Percentiles rank a stretch among this genome's conserved stretches.
phyloP scores from a whole-genome alignment of 345 rosid genomes.

The Gossypium bickii region DNA sequence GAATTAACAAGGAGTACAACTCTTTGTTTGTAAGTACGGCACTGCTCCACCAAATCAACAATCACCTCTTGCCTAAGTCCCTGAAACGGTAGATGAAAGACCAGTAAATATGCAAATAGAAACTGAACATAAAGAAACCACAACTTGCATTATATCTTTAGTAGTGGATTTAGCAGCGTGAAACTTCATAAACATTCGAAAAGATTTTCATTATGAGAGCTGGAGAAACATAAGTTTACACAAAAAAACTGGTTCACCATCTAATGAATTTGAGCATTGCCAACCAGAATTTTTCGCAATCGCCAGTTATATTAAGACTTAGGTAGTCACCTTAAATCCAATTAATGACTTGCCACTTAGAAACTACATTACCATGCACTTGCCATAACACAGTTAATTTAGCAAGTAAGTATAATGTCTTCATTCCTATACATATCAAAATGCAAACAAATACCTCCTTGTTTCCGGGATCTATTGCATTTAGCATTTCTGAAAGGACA shows the following conservation, averaged over 20 bases:
- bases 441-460: slow-evolving; percentile 57
- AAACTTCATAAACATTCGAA: neutral
- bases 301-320: neutral
- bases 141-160: neutral
- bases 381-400: neutral
- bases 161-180: slow-evolving; percentile 4
- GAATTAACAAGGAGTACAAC: slow-evolving; percentile 98
- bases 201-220: neutral
- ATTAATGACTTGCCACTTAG: neutral
- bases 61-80: slow-evolving; percentile 95
- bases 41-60: slow-evolving; percentile 94
- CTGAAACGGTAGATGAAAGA: slow-evolving; percentile 37
- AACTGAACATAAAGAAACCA: slow-evolving; percentile 3
- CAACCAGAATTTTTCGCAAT: neutral
- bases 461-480: slow-evolving; percentile 82
- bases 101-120: slow-evolving; percentile 4
- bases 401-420: slow-evolving; percentile 2
- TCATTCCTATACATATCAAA: neutral
- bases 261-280: neutral
- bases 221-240: neutral
- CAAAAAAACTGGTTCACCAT: neutral
- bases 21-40: slow-evolving; percentile 95
- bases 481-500: slow-evolving; percentile 95
- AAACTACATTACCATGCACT: neutral
- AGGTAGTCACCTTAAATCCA: neutral